Evolutionary conservation across 2,329 filamentous ascomycete species (phyloP).

Genomic region (Hawksworthiomyces lignivorus): DNA sequence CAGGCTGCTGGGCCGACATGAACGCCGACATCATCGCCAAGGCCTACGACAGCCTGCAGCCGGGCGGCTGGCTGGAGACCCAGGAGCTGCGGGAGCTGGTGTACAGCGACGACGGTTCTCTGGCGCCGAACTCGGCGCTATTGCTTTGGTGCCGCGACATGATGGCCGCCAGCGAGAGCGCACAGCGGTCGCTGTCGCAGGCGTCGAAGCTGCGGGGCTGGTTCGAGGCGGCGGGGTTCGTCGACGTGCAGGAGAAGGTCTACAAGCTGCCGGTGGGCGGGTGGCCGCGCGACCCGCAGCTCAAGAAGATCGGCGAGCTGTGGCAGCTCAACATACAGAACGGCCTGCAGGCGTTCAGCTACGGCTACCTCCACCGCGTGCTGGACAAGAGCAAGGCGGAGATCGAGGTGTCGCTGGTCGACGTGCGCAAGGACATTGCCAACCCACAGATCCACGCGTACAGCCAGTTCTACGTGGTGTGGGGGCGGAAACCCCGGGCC

Average conservation of each 20-base stretch:
- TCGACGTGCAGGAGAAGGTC: slow-evolving; percentile 22
- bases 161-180: slow-evolving; percentile 9
- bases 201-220: slow-evolving; percentile 17
- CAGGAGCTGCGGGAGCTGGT: slow-evolving; percentile 35
- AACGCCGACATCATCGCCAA: slow-evolving; percentile 42
- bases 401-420: slow-evolving; percentile 43
- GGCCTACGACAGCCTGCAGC: slow-evolving; percentile 39
- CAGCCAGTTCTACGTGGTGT: slow-evolving; percentile 41
- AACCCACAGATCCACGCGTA: slow-evolving; percentile 42
- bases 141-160: slow-evolving; percentile 18
- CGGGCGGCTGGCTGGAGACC: slow-evolving; percentile 48
- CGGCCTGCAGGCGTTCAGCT: slow-evolving; percentile 25
- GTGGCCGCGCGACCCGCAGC: slow-evolving; percentile 22
- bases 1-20: slow-evolving; percentile 43
- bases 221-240: slow-evolving; percentile 23
- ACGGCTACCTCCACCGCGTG: slow-evolving; percentile 25
- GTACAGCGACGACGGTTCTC: slow-evolving; percentile 20
- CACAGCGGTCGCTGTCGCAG: slow-evolving; percentile 15
- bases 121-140: slow-evolving; percentile 14
- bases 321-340: slow-evolving; percentile 22
- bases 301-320: slow-evolving; percentile 25
- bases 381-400: slow-evolving; percentile 34
- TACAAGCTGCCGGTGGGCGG: slow-evolving; percentile 26
- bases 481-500: slow-evolving; percentile 38
- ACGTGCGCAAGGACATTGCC: slow-evolving; percentile 39